Evolutionary conservation across 345 rosid genomes (phyloP), one percentile per base, ranked within the genome.

Genomic region (Syzygium oleosum): DNA sequence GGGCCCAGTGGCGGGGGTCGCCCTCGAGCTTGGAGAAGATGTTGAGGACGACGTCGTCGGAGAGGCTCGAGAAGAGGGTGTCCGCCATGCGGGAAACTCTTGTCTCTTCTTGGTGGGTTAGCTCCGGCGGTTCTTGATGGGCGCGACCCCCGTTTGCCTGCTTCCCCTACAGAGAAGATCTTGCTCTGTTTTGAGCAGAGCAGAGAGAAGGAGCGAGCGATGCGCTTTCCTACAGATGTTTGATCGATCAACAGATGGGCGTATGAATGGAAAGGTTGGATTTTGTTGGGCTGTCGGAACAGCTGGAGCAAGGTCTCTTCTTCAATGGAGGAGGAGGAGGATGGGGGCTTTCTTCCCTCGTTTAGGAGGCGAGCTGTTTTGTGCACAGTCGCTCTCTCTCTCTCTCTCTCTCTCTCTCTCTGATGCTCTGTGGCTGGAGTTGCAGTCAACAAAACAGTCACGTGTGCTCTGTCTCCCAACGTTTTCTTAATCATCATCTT

Each of bases 11-110:
- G 80, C 93, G 91, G 2, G 99, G 99, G 85, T 98, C 98, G 5
- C 94, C 98, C 88, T 96, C 95, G 31, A 98, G 97, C 92, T 94
- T 96, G 94, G 89, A 96, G 93, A 98, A 93, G 90, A 98, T 95
- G 86, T 91, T 95, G 78, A 94, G 96, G 25, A 98, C 92, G 7
- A 97, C 91, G 90, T 97, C 99, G 89, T 96, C 98, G 5, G 99
- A 91, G 83, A 98, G 93, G 86, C 87, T 88, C 9, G 89, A 90
- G 95, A 96, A 98, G 27, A 61, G 87, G 21, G 91, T 86, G 9
- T 91, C 94, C 46, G 92, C 84, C 99, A 73, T 73, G 25, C 19
- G 49, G 22, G n/a, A n/a, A 41, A 17, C 38, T 22, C 80, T 73
- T 38, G 49, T 12, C 1, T 73, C 6, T n/a, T n/a, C 17, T n/a